Conservation (phyloP, 2,329 filamentous ascomycete genomes). For the Emergomyces africanus region DNA sequence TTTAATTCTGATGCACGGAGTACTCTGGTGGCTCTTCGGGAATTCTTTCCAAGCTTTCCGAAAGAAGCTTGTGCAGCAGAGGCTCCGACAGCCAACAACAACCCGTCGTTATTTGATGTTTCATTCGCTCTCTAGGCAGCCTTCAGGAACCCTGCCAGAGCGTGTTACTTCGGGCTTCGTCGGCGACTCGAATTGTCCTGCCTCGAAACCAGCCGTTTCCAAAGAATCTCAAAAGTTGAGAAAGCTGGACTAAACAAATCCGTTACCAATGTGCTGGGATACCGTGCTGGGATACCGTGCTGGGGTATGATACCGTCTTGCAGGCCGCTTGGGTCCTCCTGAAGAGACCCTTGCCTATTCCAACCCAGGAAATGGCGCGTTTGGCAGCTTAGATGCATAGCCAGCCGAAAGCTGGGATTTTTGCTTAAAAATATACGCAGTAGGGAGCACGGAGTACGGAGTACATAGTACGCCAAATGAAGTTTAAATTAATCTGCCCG, state of each 20-base stretch:
- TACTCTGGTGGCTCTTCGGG: background rate
- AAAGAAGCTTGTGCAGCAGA: background rate
- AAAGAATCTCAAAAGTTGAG: background rate
- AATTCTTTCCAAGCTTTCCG: background rate
- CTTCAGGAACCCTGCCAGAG: background rate
- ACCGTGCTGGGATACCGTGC: background rate
- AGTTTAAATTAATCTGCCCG: background rate
- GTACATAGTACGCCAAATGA: background rate
- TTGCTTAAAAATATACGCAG: background rate
- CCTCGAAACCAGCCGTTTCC: background rate
- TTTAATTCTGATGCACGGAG: background rate
- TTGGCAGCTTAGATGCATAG: background rate
- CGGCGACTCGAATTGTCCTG: background rate
- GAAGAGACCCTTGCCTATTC: background rate
- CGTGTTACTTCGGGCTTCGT: too few relatives aligned
- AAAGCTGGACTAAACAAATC: background rate
- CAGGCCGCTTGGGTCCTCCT: background rate
- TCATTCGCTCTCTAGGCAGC: background rate
- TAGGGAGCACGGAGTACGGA: too few relatives aligned
- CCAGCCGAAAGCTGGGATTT: background rate
- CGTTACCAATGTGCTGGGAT: constrained; percentile 3
- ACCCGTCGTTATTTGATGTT: background rate
- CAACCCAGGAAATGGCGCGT: background rate
- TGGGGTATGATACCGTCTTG: background rate
- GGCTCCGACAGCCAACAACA: background rate